phyloP scores from a whole-genome alignment of 768 basidiomycete species.

The Glaciozyma martinii region DNA sequence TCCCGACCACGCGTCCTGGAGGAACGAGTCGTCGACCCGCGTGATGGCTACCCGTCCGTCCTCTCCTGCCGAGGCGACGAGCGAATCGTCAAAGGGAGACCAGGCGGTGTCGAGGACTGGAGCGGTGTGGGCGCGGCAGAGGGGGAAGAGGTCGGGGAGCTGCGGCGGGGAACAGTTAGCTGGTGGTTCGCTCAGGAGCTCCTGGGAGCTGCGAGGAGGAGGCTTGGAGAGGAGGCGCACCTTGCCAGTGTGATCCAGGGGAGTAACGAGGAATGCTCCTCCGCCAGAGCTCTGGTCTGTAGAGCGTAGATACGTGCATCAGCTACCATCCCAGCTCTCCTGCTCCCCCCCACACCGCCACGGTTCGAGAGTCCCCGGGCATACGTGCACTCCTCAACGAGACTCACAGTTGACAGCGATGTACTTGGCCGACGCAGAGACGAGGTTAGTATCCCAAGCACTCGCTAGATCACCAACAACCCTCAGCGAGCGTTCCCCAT shows the following conservation, averaged over 20 bases:
- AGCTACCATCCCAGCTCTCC: slow-evolving; percentile 35
- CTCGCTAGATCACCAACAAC: neutral
- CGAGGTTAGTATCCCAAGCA: slow-evolving; percentile 88
- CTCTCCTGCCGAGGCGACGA: slow-evolving; percentile 86
- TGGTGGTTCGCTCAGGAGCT: neutral
- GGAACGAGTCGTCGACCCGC: slow-evolving; percentile 63
- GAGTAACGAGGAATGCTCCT: slow-evolving; percentile 89
- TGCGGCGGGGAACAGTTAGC: slow-evolving; percentile 53
- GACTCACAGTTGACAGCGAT: slow-evolving; percentile 87
- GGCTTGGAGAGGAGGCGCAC: slow-evolving; percentile 80
- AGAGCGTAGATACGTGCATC: neutral
- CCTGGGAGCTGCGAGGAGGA: slow-evolving; percentile 35
- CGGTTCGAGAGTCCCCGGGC: too few species aligned
- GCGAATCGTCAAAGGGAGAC: slow-evolving; percentile 84
- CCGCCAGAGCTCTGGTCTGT: slow-evolving; percentile 58
- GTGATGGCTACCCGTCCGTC: slow-evolving; percentile 90
- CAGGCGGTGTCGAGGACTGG: slow-evolving; percentile 87
- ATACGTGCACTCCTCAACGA: slow-evolving; percentile 15
- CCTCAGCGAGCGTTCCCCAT: neutral
- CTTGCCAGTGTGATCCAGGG: slow-evolving; percentile 50
- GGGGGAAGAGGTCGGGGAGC: slow-evolving; percentile 82
- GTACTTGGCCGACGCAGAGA: slow-evolving; percentile 78
- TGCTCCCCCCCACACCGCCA: neutral
- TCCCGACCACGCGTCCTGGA: slow-evolving; percentile 54
- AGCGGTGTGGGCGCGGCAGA: slow-evolving; percentile 61